Evolutionary conservation across 2,329 filamentous ascomycete genomes (phyloP).

Genomic region (Stemphylium vesicarium): DNA sequence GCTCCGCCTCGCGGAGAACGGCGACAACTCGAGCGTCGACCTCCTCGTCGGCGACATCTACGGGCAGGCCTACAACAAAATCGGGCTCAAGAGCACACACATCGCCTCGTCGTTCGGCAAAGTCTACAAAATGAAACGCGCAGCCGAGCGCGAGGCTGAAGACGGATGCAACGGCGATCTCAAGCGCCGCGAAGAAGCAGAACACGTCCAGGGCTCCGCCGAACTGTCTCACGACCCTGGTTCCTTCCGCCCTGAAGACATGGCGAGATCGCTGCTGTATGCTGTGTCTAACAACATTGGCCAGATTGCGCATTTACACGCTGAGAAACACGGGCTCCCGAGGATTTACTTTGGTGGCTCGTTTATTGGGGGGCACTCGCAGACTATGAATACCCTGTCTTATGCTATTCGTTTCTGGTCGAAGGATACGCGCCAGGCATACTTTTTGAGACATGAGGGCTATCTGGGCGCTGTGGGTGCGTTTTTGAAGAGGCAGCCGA

Average conservation of each 20-base stretch:
- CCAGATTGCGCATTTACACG: constrained; percentile 96
- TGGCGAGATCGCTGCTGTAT: constrained; percentile 89
- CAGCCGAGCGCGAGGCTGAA: constrained; percentile 79
- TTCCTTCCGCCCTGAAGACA: constrained; percentile 78
- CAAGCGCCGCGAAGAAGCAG: constrained; percentile 46
- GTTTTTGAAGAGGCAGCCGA: constrained; percentile 88
- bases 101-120: constrained; percentile 98
- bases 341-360: constrained; percentile 98
- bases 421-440: constrained; percentile 90
- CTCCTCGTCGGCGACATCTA: constrained; percentile 99
- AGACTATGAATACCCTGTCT: constrained; percentile 96
- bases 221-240: constrained; percentile 47
- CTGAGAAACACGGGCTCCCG: constrained; percentile 87
- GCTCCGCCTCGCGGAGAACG: constrained; percentile 86
- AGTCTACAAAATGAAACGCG: constrained; percentile 89
- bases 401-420: constrained; percentile 99
- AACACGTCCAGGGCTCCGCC: constrained; percentile 37
- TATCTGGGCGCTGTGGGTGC: constrained; percentile 94
- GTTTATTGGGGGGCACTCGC: constrained; percentile 93
- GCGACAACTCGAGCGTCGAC: constrained; percentile 92
- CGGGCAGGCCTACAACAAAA: constrained; percentile 93
- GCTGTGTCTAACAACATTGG: constrained; percentile 97
- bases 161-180: constrained; percentile 65
- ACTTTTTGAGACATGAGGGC: constrained; percentile 93
- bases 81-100: constrained; percentile 91